Percentiles rank a stretch among this genome's conserved stretches.
These are phyloP conservation scores for Alternaria sp. DNA, from an alignment of 2,329 filamentous ascomycete species.

Conservation along the genomic window DNA sequence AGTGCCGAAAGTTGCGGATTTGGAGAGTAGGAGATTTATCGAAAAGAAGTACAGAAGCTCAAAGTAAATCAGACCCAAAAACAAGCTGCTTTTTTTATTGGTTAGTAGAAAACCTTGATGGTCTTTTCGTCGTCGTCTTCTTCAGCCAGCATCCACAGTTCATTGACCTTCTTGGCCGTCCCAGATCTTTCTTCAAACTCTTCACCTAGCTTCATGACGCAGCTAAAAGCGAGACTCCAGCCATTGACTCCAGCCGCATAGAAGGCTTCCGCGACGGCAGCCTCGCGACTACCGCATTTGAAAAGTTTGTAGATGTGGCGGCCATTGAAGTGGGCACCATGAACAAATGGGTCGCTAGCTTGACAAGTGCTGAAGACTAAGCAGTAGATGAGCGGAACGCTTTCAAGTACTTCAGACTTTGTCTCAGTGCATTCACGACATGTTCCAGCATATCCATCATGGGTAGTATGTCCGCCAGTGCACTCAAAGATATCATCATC, in stretches of 20 bases:
- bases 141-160: conserved; percentile 39
- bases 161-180: conserved; percentile 28
- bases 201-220: conserved; percentile 39
- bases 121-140: conserved; percentile 24
- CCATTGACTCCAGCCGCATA: conserved; percentile 41
- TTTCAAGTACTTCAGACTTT: conserved; percentile 37
- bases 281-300: conserved; percentile 45
- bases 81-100: not conserved
- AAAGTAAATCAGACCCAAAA: not conserved
- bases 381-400: conserved; percentile 35
- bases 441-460: conserved; percentile 21
- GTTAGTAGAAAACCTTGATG: conserved; percentile 44
- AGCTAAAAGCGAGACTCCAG: conserved; percentile 45
- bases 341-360: conserved; percentile 22
- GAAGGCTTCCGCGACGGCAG: conserved; percentile 41
- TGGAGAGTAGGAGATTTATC: not conserved
- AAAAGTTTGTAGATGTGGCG: conserved; percentile 42
- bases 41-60: not conserved
- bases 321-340: conserved; percentile 25
- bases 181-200: conserved; percentile 29
- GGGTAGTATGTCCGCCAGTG: conserved; percentile 21
- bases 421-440: conserved; percentile 41
- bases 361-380: conserved; percentile 39
- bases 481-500: conserved; percentile 44
- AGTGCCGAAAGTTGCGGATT: not conserved